Conservation (phyloP, 2,329 filamentous ascomycete species). For the Byssoonygena ceratinophila region DNA sequence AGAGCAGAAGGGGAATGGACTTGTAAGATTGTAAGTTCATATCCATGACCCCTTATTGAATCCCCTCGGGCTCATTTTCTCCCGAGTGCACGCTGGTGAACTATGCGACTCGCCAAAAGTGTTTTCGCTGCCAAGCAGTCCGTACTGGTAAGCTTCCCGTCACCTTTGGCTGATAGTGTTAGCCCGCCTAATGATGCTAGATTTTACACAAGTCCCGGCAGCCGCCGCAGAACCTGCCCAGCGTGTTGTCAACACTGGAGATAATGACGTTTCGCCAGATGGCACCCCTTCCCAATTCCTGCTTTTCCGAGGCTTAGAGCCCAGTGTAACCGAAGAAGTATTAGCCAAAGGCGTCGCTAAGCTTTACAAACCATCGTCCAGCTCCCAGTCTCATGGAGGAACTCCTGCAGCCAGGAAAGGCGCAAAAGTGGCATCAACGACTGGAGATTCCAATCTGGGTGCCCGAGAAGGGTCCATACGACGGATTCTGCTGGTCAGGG, state of each 20-base stretch:
- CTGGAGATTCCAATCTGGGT: conserved; percentile 52
- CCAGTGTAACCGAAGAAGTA: conserved; percentile 60
- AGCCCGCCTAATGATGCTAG: conserved; percentile 20
- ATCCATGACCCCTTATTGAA: background rate
- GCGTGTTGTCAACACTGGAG: conserved; percentile 42
- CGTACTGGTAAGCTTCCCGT: conserved; percentile 39
- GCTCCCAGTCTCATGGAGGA: conserved; percentile 28
- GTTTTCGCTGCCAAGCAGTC: conserved; percentile 49
- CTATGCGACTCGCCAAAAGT: conserved; percentile 46
- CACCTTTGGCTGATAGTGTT: conserved; percentile 6
- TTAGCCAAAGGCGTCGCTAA: conserved; percentile 64
- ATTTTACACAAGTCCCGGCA: conserved; percentile 18
- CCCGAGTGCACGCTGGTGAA: conserved; percentile 47
- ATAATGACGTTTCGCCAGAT: conserved; percentile 46
- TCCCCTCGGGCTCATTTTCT: conserved; percentile 3
- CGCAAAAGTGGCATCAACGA: conserved; percentile 46
- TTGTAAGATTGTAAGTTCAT: conserved; percentile 42
- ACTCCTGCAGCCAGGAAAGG: conserved; percentile 36
- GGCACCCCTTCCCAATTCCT: conserved; percentile 62
- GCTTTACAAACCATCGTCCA: conserved; percentile 50
- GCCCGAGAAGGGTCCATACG: conserved; percentile 64
- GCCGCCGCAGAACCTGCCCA: conserved; percentile 32
- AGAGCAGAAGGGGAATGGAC: conserved; percentile 47
- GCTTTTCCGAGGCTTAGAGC: conserved; percentile 60
- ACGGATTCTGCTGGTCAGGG: conserved; percentile 65